These are phyloP conservation scores for Plectosphaerella plurivora DNA, from an alignment of 2,329 filamentous ascomycete genomes.

Conservation along the genomic window DNA sequence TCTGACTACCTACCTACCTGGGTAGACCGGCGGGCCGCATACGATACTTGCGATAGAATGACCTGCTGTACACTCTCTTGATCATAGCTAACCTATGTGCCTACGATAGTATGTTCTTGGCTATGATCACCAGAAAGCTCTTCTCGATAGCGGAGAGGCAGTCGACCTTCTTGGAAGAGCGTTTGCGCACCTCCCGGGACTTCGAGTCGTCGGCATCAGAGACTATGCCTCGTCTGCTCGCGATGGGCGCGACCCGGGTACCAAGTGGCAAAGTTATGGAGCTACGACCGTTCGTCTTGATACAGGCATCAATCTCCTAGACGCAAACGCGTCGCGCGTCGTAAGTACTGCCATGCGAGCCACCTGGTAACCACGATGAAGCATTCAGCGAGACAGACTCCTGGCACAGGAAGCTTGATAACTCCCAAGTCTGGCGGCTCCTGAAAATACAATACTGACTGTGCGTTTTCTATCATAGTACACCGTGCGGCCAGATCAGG, in stretches of 20 bases:
- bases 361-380: too few relatives aligned
- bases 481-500: conserved; percentile 3
- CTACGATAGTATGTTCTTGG: conserved; percentile 14
- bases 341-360: too few relatives aligned
- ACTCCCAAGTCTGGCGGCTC: too few relatives aligned
- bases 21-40: too few relatives aligned
- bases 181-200: conserved; percentile 43
- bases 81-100: too few relatives aligned
- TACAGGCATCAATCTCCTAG: conserved; percentile 21
- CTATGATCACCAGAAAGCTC: conserved; percentile 14
- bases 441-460: too few relatives aligned
- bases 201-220: conserved; percentile 48
- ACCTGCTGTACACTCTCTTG: too few relatives aligned
- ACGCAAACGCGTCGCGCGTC: not conserved
- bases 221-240: conserved; percentile 50
- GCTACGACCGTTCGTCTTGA: conserved; percentile 29
- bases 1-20: too few relatives aligned
- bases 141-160: conserved; percentile 39
- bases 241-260: conserved; percentile 35
- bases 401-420: too few relatives aligned
- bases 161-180: conserved; percentile 51
- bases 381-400: too few relatives aligned
- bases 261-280: conserved; percentile 53
- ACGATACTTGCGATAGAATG: too few relatives aligned
- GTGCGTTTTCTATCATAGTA: not conserved